Conservation (phyloP, 345 rosid genomes). For the Atalantia buxifolia region DNA sequence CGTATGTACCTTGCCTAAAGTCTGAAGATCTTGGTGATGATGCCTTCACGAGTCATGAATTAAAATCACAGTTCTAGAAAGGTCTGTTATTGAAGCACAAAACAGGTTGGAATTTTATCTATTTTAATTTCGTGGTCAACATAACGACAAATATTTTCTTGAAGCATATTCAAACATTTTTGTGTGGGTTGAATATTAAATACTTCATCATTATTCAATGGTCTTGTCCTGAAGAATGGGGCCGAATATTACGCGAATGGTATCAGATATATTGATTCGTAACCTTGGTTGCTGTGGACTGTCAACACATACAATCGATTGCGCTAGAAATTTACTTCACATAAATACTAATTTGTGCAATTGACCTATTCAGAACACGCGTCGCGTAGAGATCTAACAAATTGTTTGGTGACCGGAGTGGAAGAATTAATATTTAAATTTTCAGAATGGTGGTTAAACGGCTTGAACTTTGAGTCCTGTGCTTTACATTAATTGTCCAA, state of each 20-base stretch:
- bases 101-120: not conserved
- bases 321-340: no score
- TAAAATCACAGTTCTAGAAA: not conserved
- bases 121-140: not conserved
- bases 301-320: no score
- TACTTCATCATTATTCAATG: not conserved
- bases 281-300: no score
- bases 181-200: not conserved
- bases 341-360: no score
- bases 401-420: constrained; percentile 2
- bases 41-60: not conserved
- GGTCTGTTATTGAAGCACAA: not conserved
- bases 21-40: not conserved
- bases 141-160: not conserved
- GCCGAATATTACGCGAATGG: no score
- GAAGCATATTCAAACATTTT: not conserved
- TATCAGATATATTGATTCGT: no score
- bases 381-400: not conserved
- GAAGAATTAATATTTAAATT: not conserved
- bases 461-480: not conserved
- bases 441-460: constrained; percentile 5
- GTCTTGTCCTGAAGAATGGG: not conserved
- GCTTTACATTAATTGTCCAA: not conserved
- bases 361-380: not conserved
- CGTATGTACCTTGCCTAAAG: not conserved